Percentiles rank a stretch among this genome's conserved stretches.
phyloP scores from a whole-genome alignment of 2,329 filamentous ascomycete genomes.

The Lasiodiplodia theobromae region DNA sequence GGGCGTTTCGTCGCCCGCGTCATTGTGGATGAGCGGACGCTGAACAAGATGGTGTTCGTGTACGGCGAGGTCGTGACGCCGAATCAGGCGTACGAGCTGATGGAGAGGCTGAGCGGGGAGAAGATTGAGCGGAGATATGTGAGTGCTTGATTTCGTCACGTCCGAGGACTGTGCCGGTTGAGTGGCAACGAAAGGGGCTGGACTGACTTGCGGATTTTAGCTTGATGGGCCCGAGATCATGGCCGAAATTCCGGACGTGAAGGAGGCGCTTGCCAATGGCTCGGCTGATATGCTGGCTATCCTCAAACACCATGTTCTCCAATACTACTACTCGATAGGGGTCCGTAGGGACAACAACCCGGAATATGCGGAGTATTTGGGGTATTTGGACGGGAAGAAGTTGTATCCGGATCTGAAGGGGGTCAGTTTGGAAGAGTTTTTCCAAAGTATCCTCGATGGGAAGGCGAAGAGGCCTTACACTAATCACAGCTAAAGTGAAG shows the following conservation, averaged over 20 bases:
- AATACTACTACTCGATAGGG: slow-evolving; percentile 57
- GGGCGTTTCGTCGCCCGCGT: slow-evolving; percentile 60
- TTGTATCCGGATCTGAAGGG: slow-evolving; percentile 59
- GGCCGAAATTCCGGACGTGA: neutral
- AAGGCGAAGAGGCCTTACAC: slow-evolving; percentile 46
- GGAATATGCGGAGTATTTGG: slow-evolving; percentile 61
- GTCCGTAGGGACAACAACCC: slow-evolving; percentile 62
- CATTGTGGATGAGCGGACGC: slow-evolving; percentile 59
- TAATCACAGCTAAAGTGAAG: neutral
- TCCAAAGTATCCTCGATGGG: slow-evolving; percentile 51
- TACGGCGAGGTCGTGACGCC: slow-evolving; percentile 56
- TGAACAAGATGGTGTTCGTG: slow-evolving; percentile 61
- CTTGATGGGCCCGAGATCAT: neutral
- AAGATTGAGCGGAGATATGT: slow-evolving; percentile 52
- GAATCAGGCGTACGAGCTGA: slow-evolving; percentile 55
- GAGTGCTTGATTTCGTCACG: slow-evolving; percentile 31
- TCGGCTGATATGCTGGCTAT: neutral
- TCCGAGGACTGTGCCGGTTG: neutral
- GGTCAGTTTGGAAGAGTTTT: slow-evolving; percentile 43
- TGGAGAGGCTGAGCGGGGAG: slow-evolving; percentile 60
- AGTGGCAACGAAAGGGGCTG: neutral
- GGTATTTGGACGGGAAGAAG: slow-evolving; percentile 60
- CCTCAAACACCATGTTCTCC: slow-evolving; percentile 30
- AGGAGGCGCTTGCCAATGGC: neutral
- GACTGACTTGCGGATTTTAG: neutral